phyloP scores from a whole-genome alignment of 768 basidiomycete genomes.

The Calvatia gigantea region DNA sequence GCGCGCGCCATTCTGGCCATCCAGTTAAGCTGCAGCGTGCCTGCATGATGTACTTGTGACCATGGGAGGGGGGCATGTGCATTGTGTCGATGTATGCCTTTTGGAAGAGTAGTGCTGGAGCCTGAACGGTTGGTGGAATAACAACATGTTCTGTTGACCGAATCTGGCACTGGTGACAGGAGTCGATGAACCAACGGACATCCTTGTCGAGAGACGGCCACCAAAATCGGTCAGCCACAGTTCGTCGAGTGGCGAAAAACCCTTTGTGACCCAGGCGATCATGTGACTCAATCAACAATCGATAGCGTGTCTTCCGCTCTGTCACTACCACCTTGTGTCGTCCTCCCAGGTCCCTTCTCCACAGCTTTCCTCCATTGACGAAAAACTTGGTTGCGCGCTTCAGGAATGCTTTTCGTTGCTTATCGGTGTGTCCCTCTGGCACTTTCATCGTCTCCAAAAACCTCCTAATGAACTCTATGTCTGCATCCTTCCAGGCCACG shows the following conservation, averaged over 20 bases:
- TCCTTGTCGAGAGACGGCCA: constrained; percentile 25
- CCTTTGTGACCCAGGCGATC: constrained; percentile 25
- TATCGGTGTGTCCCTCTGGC: not conserved
- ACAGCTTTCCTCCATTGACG: constrained; percentile 15
- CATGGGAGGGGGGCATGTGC: constrained; percentile 30
- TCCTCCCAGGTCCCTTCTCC: constrained; percentile 18
- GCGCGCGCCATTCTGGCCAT: constrained; percentile 27
- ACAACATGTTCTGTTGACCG: constrained; percentile 19
- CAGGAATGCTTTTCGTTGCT: constrained; percentile 1
- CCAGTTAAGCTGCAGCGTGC: constrained; percentile 28
- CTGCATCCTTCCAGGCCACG: not conserved
- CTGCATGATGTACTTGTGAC: constrained; percentile 33
- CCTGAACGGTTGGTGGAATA: constrained; percentile 21
- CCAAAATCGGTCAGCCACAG: constrained; percentile 25
- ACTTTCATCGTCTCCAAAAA: constrained; percentile 6
- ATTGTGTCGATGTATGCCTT: constrained; percentile 38
- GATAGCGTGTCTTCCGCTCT: constrained; percentile 6
- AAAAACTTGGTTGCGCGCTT: constrained; percentile 1
- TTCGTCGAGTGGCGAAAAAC: constrained; percentile 18
- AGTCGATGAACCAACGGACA: constrained; percentile 21
- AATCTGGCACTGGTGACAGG: constrained; percentile 28
- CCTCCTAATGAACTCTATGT: constrained; percentile 1
- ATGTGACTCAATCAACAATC: constrained; percentile 20
- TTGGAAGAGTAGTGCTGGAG: constrained; percentile 25
- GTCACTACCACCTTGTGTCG: constrained; percentile 22